A percentile compares a stretch with the other conserved stretches of the same genome.
These are phyloP conservation scores for Dimocarpus longan DNA, from an alignment of 345 rosid genomes.

Conservation along the genomic window DNA sequence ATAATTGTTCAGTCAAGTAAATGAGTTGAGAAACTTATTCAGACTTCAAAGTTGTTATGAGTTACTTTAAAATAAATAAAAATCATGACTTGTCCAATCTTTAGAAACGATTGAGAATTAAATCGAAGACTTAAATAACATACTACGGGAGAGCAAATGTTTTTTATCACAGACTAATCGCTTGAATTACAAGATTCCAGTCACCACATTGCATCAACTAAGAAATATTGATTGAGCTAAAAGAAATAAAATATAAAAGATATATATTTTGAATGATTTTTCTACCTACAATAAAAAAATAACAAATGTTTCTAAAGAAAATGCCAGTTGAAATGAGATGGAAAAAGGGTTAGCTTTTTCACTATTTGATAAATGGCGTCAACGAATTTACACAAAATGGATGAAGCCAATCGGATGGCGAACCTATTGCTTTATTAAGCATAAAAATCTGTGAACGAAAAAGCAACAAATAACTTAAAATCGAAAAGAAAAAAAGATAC, in stretches of 20 bases:
- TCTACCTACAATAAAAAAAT: too few species aligned
- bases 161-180: too few species aligned
- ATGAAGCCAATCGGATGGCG: slow-evolving; percentile 18
- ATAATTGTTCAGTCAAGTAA: too few species aligned
- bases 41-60: too few species aligned
- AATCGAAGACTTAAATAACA: too few species aligned
- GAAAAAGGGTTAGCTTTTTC: background rate
- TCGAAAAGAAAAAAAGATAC: slow-evolving; percentile 7
- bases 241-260: too few species aligned
- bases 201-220: background rate
- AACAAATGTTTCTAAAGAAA: background rate
- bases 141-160: too few species aligned
- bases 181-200: background rate
- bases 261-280: too few species aligned
- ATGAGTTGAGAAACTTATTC: too few species aligned
- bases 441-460: background rate
- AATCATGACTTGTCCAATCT: too few species aligned
- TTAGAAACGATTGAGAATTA: too few species aligned
- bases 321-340: background rate
- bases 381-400: slow-evolving; percentile 33
- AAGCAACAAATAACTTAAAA: background rate
- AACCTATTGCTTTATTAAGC: slow-evolving; percentile 30
- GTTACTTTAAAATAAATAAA: too few species aligned
- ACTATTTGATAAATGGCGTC: background rate
- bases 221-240: background rate